phyloP scores from a whole-genome alignment of 192 early-diverging fungal genomes.

The Cetraspora pellucida region DNA sequence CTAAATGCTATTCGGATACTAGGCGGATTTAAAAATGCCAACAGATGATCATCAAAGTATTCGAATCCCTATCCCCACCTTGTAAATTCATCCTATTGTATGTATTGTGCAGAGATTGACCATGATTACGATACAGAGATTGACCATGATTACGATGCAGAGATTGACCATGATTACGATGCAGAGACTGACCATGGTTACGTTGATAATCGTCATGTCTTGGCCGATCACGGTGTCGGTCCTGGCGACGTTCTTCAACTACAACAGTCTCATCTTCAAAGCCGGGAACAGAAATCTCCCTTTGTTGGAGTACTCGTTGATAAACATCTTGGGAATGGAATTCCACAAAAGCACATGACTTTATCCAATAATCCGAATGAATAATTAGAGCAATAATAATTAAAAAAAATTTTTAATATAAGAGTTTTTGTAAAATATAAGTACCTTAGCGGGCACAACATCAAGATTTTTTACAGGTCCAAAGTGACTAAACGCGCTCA shows the following conservation, averaged over 20 bases:
- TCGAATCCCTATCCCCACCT: not conserved
- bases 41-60: too few relatives aligned
- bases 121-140: too few relatives aligned
- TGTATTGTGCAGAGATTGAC: not conserved
- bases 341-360: slow-evolving; percentile 71
- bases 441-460: slow-evolving; percentile 37
- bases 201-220: not conserved
- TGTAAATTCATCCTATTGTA: not conserved
- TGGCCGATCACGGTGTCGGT: not conserved
- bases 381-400: not conserved
- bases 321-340: slow-evolving; percentile 65
- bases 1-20: too few relatives aligned
- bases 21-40: too few relatives aligned
- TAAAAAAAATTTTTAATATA: not conserved
- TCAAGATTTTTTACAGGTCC: slow-evolving; percentile 66
- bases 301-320: slow-evolving; percentile 62
- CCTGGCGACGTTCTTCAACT: not conserved
- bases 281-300: slow-evolving; percentile 44
- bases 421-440: not conserved
- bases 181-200: too few relatives aligned
- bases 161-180: too few relatives aligned
- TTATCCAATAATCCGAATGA: slow-evolving; percentile 29
- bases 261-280: slow-evolving; percentile 45
- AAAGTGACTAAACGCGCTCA: slow-evolving; percentile 57
- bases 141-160: too few relatives aligned